Evolutionary conservation across 768 basidiomycete species (phyloP).

Genomic region (Tricholoma sp.): DNA sequence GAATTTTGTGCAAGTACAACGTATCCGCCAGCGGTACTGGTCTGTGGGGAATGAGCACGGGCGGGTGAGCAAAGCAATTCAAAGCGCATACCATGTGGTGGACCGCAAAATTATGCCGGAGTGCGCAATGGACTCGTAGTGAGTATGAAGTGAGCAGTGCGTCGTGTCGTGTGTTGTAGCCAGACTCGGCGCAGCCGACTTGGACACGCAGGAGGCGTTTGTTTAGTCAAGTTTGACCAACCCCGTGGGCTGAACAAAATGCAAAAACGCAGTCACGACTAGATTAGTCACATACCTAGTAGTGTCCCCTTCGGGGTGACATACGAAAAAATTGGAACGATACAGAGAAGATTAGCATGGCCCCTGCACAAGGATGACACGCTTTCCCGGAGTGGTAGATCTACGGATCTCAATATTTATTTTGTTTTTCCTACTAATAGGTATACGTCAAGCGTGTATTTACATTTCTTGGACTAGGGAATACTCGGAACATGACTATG

Average conservation of each 20-base stretch:
- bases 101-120: background rate
- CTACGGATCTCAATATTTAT: conserved; percentile 43
- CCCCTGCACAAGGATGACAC: conserved; percentile 99
- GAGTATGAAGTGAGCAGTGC: no score
- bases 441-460: no score
- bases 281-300: background rate
- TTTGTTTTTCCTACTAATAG: conserved; percentile 3
- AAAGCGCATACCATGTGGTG: background rate
- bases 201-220: no score
- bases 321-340: conserved; percentile 99
- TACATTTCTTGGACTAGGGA: no score
- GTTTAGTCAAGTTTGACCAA: background rate
- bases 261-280: conserved; percentile 5
- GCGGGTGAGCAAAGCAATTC: background rate
- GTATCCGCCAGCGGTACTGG: conserved; percentile 13
- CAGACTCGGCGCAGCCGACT: no score
- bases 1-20: conserved; percentile 10
- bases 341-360: conserved; percentile 99
- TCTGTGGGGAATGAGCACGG: background rate
- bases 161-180: no score
- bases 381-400: conserved; percentile 91
- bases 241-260: conserved; percentile 3
- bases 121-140: no score
- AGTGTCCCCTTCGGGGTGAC: conserved; percentile 85
- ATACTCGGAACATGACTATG: no score